Evolutionary conservation across 176 grass and related monocot genomes (phyloP).

Genomic region (Ananas comosus): DNA sequence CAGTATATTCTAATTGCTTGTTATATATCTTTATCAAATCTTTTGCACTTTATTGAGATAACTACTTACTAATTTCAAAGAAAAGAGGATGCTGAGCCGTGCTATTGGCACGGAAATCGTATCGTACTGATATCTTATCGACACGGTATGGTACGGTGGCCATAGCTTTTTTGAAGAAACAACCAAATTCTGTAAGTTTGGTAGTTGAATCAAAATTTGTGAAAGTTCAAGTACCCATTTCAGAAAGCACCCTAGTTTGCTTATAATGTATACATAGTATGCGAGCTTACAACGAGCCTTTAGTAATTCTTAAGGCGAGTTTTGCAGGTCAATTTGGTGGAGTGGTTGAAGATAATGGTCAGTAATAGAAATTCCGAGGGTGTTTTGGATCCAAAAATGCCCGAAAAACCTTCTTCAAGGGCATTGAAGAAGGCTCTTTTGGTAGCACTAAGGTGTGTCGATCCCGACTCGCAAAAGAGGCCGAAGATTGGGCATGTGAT

Average conservation of each 20-base stretch:
- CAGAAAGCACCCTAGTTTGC: background rate
- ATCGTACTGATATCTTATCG: background rate
- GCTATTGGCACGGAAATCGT: no score
- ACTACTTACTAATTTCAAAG: no score
- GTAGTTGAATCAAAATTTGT: no score
- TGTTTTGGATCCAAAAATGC: slow-evolving; percentile 94
- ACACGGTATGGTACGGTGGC: background rate
- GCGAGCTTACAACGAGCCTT: background rate
- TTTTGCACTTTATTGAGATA: no score
- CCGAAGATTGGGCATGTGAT: slow-evolving; percentile 94
- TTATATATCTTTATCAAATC: no score
- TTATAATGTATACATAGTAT: background rate
- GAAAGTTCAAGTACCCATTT: no score
- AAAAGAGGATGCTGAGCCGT: no score
- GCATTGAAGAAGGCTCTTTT: slow-evolving; percentile 81
- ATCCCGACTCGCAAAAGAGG: slow-evolving; percentile 92
- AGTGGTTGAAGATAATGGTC: slow-evolving; percentile 94
- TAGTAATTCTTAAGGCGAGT: background rate
- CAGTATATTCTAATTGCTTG: no score
- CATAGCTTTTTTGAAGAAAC: no score
- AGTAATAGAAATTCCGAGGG: slow-evolving; percentile 90
- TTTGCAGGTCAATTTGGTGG: slow-evolving; percentile 93
- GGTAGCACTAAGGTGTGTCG: slow-evolving; percentile 82
- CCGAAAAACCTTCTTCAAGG: slow-evolving; percentile 73
- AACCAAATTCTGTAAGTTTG: no score